phyloP scores from a whole-genome alignment of 805 yeast species.

The Pichia cabralensis region DNA sequence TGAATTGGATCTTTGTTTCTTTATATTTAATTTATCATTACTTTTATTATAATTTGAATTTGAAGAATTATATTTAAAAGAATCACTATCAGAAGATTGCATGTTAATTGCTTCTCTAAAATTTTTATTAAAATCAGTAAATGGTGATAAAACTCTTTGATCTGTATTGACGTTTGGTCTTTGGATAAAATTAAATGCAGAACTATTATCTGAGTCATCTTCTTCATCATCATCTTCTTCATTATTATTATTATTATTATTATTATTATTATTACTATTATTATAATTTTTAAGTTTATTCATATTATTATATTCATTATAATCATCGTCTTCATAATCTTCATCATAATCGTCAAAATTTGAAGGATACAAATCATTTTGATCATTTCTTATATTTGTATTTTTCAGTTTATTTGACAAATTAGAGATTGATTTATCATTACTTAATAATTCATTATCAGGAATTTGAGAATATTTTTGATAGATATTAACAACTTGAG shows the following conservation, averaged over 20 bases:
- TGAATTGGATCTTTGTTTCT: slow-evolving; percentile 17
- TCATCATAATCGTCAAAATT: slow-evolving; percentile 13
- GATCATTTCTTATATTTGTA: slow-evolving; percentile 3
- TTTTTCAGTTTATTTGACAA: not conserved
- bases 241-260: slow-evolving; percentile 1
- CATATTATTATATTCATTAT: not conserved
- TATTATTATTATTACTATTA: slow-evolving; percentile 15
- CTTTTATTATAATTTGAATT: not conserved
- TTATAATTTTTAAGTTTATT: too few species aligned
- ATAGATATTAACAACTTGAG: slow-evolving; percentile 24
- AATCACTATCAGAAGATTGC: too few species aligned
- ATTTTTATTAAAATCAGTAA: slow-evolving; percentile 25
- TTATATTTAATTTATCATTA: slow-evolving; percentile 5
- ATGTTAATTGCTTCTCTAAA: slow-evolving; percentile 20
- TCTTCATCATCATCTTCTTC: slow-evolving; percentile 5
- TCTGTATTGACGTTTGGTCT: slow-evolving; percentile 1
- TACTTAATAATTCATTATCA: slow-evolving; percentile 6
- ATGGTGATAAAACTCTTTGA: slow-evolving; percentile 25
- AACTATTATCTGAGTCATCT: slow-evolving; percentile 5
- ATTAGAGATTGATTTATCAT: not conserved
- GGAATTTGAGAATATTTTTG: slow-evolving; percentile 26
- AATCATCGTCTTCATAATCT: slow-evolving; percentile 13
- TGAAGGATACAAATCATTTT: slow-evolving; percentile 15
- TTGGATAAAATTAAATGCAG: slow-evolving; percentile 5
- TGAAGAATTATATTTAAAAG: too few species aligned